Evolutionary conservation across 331 rosid species (phyloP).

Genomic region (Cydonia oblonga): DNA sequence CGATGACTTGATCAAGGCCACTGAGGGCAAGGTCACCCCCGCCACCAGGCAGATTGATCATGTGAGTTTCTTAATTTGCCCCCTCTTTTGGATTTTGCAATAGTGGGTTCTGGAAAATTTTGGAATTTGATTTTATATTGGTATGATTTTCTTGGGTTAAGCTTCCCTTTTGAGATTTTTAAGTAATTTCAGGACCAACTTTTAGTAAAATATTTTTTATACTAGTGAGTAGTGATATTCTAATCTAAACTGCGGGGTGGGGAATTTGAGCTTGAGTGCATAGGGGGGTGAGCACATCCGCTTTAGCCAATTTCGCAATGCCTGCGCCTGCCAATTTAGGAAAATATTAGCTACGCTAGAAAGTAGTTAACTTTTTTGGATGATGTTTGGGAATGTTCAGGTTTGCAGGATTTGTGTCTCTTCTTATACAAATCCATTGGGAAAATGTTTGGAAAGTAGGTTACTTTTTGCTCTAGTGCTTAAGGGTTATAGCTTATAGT

Average conservation of each 20-base stretch:
- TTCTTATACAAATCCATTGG: background rate
- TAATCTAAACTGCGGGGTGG: background rate
- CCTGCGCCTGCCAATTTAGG: too few relatives aligned
- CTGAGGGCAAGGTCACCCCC: slow-evolving; percentile 89
- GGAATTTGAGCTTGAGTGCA: background rate
- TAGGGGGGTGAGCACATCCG: background rate
- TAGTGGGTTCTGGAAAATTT: slow-evolving; percentile 1
- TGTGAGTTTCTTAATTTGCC: slow-evolving; percentile 33
- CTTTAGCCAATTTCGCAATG: too few relatives aligned
- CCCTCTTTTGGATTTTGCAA: background rate
- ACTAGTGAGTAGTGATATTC: background rate
- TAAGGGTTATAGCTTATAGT: background rate
- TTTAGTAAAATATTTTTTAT: background rate
- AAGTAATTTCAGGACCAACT: background rate
- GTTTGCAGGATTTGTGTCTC: slow-evolving; percentile 1
- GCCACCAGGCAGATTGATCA: slow-evolving; percentile 98
- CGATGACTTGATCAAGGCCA: slow-evolving; percentile 70
- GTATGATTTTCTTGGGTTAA: background rate
- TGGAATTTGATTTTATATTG: background rate
- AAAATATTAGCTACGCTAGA: background rate
- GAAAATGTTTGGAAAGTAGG: too few relatives aligned
- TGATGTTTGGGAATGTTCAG: background rate
- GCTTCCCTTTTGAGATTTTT: background rate
- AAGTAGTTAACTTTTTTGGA: too few relatives aligned
- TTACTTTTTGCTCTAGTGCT: background rate